Base-by-base conservation (phyloP, 345 rosid species). In the Luvunga scandens region DNA sequence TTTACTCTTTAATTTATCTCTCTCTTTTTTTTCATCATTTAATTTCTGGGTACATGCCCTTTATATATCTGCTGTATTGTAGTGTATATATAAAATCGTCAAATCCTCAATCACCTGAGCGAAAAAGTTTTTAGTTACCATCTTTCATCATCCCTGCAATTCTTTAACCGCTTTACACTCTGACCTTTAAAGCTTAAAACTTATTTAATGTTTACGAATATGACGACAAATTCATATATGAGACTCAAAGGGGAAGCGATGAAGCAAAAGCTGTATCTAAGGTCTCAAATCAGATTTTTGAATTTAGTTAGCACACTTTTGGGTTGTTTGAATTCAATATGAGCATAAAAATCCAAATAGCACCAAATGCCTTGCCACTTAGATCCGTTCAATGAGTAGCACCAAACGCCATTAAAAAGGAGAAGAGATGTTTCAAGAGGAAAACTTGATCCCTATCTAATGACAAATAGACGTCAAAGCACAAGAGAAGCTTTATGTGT, bases 31-130 rank as follows among this genome's bases (percentile, higher is more conserved):
- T 42, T 42, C 3, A 12, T 45, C 81, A 84, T 83, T 83, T 73
- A 76, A 81, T 78, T 81, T 77, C 19, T 62, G 78, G 86, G 85
- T 75, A 55, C 63, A 71, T 69, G 53, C 80, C 91, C 82, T 55
- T 79, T 76, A 71, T 75, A 77, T 78, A 80, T 83, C 79, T 77
- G 31, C 72, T 84, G 87, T 83, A 85, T 83, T 81, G 83, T 83
- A 78, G 87, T 85, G 87, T 88, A 88, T 85, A 87, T 84, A 87
- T 83, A 88, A 83, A 73, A 77, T 80, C 83, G 59, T 71, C 85
- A 78, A 76, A 80, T 71, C 27, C 75, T 77, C 75, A 71, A 75
- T 78, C 63, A 66, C 78, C 72, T 16, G 59, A 71, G 81, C 79
- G 6, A 57, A 62, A 80, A 79, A 76, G 72, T 57, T 73, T 84